Percentiles rank a stretch among this genome's conserved stretches.
These are phyloP conservation scores for Maudiozyma humilis DNA, from an alignment of 1,139 yeast species.

Conservation along the genomic window DNA sequence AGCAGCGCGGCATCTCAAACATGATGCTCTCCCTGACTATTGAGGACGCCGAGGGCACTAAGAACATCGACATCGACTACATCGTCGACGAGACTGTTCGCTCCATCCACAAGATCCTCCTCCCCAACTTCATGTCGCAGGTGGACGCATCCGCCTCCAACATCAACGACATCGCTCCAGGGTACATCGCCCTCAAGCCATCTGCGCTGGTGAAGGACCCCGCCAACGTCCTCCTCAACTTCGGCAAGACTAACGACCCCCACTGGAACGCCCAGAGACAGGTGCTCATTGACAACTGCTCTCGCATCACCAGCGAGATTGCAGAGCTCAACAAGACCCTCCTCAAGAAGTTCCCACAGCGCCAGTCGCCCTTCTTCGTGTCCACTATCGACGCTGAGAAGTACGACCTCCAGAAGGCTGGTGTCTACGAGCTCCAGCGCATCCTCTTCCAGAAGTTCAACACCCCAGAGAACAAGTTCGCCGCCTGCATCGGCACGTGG, in stretches of 20 bases:
- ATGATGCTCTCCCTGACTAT: conserved; percentile 92
- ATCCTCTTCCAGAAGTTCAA: conserved; percentile 70
- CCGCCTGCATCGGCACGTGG: conserved; percentile 80
- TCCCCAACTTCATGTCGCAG: conserved; percentile 56
- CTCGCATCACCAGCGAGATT: conserved; percentile 47
- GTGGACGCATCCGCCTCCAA: conserved; percentile 32
- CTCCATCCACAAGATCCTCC: conserved; percentile 62
- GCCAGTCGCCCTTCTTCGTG: conserved; percentile 75
- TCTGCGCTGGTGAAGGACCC: conserved; percentile 81
- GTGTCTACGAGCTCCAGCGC: conserved; percentile 86
- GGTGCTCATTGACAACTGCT: conserved; percentile 56
- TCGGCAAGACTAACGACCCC: conserved; percentile 38
- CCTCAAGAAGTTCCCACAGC: conserved; percentile 47
- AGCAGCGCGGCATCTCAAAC: conserved; percentile 71
- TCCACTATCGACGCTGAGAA: conserved; percentile 92
- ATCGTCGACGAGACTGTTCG: conserved; percentile 59
- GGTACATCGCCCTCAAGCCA: conserved; percentile 86
- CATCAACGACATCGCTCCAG: conserved; percentile 64
- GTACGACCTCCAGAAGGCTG: conserved; percentile 66
- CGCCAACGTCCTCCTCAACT: conserved; percentile 61
- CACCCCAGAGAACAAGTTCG: conserved; percentile 43
- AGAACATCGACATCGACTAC: conserved; percentile 52
- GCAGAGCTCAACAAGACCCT: conserved; percentile 47
- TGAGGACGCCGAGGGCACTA: conserved; percentile 79
- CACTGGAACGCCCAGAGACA: conserved; percentile 49